phyloP scores from a whole-genome alignment of 331 rosid genomes.

The Arachis monticola region DNA sequence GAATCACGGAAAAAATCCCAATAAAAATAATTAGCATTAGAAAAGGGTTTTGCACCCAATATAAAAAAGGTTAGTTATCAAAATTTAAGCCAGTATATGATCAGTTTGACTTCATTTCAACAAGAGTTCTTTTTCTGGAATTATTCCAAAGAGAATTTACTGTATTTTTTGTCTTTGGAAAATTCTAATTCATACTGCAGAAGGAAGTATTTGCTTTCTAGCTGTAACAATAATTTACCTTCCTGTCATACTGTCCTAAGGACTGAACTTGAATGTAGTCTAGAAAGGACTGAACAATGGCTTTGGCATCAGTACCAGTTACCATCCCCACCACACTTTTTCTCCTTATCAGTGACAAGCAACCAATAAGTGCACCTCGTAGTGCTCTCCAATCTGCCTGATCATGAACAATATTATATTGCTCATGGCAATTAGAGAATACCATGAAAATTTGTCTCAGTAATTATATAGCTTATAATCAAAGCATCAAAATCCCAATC shows the following conservation, averaged over 20 bases:
- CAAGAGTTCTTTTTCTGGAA: slow-evolving; percentile 15
- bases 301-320: slow-evolving; percentile 70
- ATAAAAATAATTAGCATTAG: slow-evolving; percentile 26
- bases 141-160: not conserved
- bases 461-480: slow-evolving; percentile 24
- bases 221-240: slow-evolving; percentile 52
- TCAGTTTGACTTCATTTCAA: not conserved
- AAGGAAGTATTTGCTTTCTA: slow-evolving; percentile 25
- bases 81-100: slow-evolving; percentile 4
- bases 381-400: slow-evolving; percentile 99
- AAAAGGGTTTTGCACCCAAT: not conserved
- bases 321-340: slow-evolving; percentile 62
- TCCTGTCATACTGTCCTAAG: slow-evolving; percentile 87
- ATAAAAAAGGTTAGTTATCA: not conserved
- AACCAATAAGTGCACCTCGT: slow-evolving; percentile 94
- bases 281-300: slow-evolving; percentile 65
- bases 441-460: slow-evolving; percentile 9
- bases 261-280: slow-evolving; percentile 80
- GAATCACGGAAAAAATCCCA: slow-evolving; percentile 2
- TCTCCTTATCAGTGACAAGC: slow-evolving; percentile 83
- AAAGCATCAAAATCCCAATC: slow-evolving; percentile 29
- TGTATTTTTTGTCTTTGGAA: slow-evolving; percentile 7
- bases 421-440: slow-evolving; percentile 29
- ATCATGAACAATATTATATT: slow-evolving; percentile 43
- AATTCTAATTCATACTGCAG: slow-evolving; percentile 25